Evolutionary conservation across 805 yeast genomes (phyloP).

Genomic region (Metschnikowia rubicola): DNA sequence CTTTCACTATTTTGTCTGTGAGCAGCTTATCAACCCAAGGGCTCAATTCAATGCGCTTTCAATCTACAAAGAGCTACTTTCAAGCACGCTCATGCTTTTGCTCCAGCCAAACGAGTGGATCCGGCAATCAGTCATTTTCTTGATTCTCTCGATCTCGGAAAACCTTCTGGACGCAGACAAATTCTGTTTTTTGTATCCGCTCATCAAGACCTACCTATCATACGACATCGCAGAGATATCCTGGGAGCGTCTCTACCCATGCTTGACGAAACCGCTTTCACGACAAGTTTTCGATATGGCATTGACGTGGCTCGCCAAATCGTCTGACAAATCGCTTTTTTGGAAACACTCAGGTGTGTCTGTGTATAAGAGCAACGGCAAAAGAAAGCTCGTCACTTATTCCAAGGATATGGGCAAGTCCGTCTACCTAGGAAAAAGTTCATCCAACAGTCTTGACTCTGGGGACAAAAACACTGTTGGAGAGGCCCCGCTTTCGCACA

Average conservation of each 20-base stretch:
- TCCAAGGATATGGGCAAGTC: slow-evolving; percentile 36
- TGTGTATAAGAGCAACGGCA: slow-evolving; percentile 15
- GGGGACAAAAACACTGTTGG: not conserved
- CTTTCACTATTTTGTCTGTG: slow-evolving; percentile 30
- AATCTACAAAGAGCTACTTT: slow-evolving; percentile 35
- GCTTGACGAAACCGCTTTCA: slow-evolving; percentile 65
- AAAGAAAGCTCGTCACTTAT: slow-evolving; percentile 23
- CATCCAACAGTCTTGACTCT: slow-evolving; percentile 1
- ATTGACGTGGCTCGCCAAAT: slow-evolving; percentile 67
- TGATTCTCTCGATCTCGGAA: slow-evolving; percentile 59
- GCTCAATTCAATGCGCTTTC: slow-evolving; percentile 37
- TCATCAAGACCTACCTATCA: slow-evolving; percentile 69
- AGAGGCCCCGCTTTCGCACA: slow-evolving; percentile 46
- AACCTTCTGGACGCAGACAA: slow-evolving; percentile 72
- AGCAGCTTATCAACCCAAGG: slow-evolving; percentile 31
- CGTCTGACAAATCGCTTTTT: slow-evolving; percentile 62
- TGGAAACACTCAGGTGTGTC: slow-evolving; percentile 55
- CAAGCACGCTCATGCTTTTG: slow-evolving; percentile 47
- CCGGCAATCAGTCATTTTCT: slow-evolving; percentile 59
- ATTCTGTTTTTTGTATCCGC: slow-evolving; percentile 80
- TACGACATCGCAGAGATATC: slow-evolving; percentile 70
- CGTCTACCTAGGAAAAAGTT: slow-evolving; percentile 26
- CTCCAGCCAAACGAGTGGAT: slow-evolving; percentile 89
- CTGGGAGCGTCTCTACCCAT: slow-evolving; percentile 63
- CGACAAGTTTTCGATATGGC: slow-evolving; percentile 61